These are phyloP conservation scores for Tulasnella sp. DNA, from an alignment of 768 basidiomycete genomes.

Conservation along the genomic window DNA sequence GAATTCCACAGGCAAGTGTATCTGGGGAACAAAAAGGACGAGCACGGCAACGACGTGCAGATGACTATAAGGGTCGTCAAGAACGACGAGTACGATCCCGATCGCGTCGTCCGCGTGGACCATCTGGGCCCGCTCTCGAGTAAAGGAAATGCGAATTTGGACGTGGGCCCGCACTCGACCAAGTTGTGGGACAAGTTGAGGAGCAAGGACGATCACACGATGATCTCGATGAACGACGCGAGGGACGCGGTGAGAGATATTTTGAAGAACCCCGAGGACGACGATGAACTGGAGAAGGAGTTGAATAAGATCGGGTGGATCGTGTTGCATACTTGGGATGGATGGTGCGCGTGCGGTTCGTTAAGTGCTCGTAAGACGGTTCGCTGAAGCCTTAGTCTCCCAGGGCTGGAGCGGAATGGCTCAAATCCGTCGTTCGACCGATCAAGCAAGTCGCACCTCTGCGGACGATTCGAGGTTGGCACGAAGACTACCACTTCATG, in stretches of 20 bases:
- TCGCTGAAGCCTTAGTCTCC: background rate
- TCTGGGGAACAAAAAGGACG: constrained; percentile 35
- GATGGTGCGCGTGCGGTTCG: constrained; percentile 38
- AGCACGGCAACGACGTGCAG: constrained; percentile 27
- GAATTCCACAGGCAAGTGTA: constrained; percentile 41
- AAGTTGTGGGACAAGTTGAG: constrained; percentile 27
- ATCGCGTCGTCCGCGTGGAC: constrained; percentile 40
- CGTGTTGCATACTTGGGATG: constrained; percentile 42
- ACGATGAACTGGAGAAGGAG: constrained; percentile 36
- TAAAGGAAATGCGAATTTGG: background rate
- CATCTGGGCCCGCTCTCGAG: constrained; percentile 27
- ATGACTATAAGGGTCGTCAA: constrained; percentile 39
- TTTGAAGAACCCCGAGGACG: constrained; percentile 32
- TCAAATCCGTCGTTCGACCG: constrained; percentile 43
- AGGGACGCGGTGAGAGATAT: constrained; percentile 25
- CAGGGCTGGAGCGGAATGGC: constrained; percentile 43
- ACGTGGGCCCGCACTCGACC: background rate
- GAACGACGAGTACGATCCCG: constrained; percentile 44
- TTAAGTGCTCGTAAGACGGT: background rate
- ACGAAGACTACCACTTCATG: constrained; percentile 40
- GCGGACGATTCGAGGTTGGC: constrained; percentile 40
- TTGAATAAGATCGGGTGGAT: constrained; percentile 42
- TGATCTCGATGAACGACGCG: constrained; percentile 36
- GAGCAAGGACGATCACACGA: constrained; percentile 30
- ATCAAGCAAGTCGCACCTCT: constrained; percentile 40